phyloP scores from a whole-genome alignment of 257 asterid genomes.

The Solanum pinnatisectum region DNA sequence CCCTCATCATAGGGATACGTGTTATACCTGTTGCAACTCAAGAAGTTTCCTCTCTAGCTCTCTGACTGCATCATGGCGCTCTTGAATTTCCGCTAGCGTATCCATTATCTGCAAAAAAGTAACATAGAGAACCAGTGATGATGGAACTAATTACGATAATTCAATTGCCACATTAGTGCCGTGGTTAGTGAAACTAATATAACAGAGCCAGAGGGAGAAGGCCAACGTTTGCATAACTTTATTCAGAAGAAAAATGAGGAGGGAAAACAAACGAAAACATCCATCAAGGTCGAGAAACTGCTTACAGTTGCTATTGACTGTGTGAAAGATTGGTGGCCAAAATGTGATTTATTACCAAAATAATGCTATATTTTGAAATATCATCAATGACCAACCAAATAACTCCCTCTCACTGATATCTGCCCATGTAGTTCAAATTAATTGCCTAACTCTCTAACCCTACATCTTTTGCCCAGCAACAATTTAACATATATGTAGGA shows the following conservation, averaged over 20 bases:
- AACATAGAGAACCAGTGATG: not conserved
- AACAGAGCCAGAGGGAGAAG: not conserved
- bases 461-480: not conserved
- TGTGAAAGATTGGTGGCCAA: not conserved
- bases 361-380: not conserved
- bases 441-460: not conserved
- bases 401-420: not conserved
- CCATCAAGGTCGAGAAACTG: not conserved
- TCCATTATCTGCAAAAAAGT: conserved; percentile 64
- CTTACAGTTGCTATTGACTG: not conserved
- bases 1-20: not conserved
- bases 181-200: not conserved
- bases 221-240: not conserved
- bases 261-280: not conserved
- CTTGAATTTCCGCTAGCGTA: conserved; percentile 96
- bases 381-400: not conserved
- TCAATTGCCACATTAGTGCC: not conserved
- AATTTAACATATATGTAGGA: not conserved
- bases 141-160: not conserved
- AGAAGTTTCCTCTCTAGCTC: conserved; percentile 93
- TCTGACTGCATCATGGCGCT: conserved; percentile 98
- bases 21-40: conserved; percentile 84
- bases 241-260: not conserved
- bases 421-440: not conserved
- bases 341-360: not conserved